Evolutionary conservation across 352 stramenopile genomes (phyloP), one percentile per base, ranked within the genome.

Genomic region (Pythium vanterpoolii): DNA sequence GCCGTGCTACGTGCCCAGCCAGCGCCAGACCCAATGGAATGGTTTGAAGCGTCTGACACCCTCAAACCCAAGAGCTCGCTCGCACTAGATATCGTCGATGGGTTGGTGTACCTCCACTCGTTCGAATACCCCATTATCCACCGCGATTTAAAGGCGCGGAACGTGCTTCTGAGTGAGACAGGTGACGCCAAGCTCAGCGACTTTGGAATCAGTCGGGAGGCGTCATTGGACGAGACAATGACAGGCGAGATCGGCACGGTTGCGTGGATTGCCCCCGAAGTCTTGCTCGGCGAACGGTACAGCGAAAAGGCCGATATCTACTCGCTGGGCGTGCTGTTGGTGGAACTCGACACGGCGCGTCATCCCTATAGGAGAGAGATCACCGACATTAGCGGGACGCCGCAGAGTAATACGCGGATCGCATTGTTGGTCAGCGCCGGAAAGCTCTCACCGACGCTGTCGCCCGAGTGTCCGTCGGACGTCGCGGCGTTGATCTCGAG

Each of bases 231-330:
- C 13, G 54, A 61, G 39, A 68, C 62, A 8, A 74, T 74, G 67
- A 74, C 67, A 0, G 54, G 47, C 31, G 54, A 65, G 19, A 55
- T 73, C 13, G 66, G 66, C 4, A 69, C 62, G 5, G 44, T 68
- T 7, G 61, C 52, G 13, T 73, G 63, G 61, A 71, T 68, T 19
- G 66, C 66, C 18, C 66, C 66, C 9, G 66, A 73, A 40, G 56
- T 74, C 3, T 28, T 74, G 19, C 45, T 65, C 9, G 67, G 67
- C 34, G 45, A 68, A 19, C 67, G 57, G 23, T 72, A 74, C 55
- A 66, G 42, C 13, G 63, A 70, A 42, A 66, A 68, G 63, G 67
- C 67, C 1, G 63, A 74, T 39, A 71, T 74, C 27, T 74, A 74
- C 40, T 72, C 62, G 40, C 50, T 74, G 31, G 62, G 67, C 18